Evolutionary conservation across 1,139 yeast species (phyloP), one percentile per base, ranked within the genome.

Genomic region (Yamadazyma diddensiae): DNA sequence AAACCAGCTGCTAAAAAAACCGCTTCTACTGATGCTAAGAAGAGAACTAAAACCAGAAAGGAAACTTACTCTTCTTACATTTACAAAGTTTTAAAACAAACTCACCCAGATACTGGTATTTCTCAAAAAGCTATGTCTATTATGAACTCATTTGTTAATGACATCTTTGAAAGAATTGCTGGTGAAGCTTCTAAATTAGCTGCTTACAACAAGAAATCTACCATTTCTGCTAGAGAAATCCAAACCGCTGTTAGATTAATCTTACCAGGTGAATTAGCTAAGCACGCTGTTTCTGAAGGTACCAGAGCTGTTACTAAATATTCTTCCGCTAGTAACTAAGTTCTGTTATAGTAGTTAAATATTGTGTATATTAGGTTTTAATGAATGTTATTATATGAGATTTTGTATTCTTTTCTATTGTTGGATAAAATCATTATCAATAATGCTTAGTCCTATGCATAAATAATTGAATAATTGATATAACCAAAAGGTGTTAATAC

Each of bases 31-130:
- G 94, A 81, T 56, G 71, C 81, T 65, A 90, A 88, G 82, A 90
- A 86, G 88, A 88, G 95, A 79, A 65, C 88, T 55, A 92, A 90
- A 84, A 74, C 94, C 59, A 87, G 98, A 82, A 90, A 88, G 84
- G 97, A 92, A 74, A 88, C 98, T 47, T 92, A 90, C 79, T 88
- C 97, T 50, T 88, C 97, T 46, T 92, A 92, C 76, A 92, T 92
- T 64, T 92, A 90, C 94, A 92, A 92, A 74, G 97, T 88, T 53
- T 82, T 90, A 68, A 87, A 90, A 76, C 96, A 92, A 79, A 90
- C 98, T 47, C 97, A 94, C 73, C 96, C 98, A 70, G 97, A 92
- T 70, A 92, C 98, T 47, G 98, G 98, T 87, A 92, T 92, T 64
- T 92, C 98, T 51, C 95, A 90, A 73, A 87, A 88, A 72, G 97